Conservation (phyloP, 345 rosid genomes). For the Arabidopsis arenosa region DNA sequence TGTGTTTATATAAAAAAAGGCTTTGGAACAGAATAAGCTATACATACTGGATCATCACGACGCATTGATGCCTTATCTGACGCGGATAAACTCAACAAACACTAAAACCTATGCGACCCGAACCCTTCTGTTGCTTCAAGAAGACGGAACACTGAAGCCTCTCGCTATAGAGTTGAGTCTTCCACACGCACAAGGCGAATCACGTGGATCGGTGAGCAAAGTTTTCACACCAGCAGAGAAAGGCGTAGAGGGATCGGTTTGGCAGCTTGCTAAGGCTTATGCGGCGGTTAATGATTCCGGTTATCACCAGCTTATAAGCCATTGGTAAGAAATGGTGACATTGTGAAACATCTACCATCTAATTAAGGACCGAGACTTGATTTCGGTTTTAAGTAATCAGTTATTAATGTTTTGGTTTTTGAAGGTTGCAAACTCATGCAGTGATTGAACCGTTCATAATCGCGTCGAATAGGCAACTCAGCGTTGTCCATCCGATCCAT, state of each 20-base stretch:
- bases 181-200: conserved; percentile 80
- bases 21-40: conserved; percentile 58
- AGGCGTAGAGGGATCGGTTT: conserved; percentile 66
- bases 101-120: conserved; percentile 86
- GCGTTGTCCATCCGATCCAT: conserved; percentile 84
- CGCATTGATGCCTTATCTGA: conserved; percentile 74
- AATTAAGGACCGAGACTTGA: not conserved
- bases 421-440: conserved; percentile 87
- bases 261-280: conserved; percentile 96
- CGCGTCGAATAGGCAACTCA: conserved; percentile 80
- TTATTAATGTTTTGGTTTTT: not conserved
- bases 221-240: conserved; percentile 72
- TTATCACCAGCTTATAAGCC: conserved; percentile 90
- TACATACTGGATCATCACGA: conserved; percentile 87
- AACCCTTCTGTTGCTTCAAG: conserved; percentile 73
- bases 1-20: conserved; percentile 49
- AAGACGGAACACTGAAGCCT: conserved; percentile 74
- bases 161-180: conserved; percentile 86
- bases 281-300: conserved; percentile 89
- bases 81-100: conserved; percentile 66
- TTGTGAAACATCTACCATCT: conserved; percentile 1
- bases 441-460: conserved; percentile 87
- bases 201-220: conserved; percentile 71
- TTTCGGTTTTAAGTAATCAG: not conserved
- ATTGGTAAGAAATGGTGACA: conserved; percentile 59